Percentiles rank a stretch among this genome's conserved stretches.
Conservation (phyloP, 495 filamentous ascomycete species). For the Elaphomyces granulatus region DNA sequence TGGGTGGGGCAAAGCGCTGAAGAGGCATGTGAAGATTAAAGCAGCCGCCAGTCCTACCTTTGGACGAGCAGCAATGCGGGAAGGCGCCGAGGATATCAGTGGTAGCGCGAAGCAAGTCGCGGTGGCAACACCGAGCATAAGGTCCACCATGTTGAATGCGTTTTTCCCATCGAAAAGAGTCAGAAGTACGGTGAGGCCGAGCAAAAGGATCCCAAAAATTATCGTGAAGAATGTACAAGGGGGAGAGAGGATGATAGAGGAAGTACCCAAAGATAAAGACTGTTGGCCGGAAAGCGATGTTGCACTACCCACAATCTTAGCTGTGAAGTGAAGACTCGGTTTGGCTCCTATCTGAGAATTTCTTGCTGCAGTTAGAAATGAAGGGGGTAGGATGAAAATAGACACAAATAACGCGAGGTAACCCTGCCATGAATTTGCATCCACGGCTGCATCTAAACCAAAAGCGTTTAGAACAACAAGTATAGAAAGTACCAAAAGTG, state of each 20-base stretch:
- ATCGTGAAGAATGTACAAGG: too few species aligned
- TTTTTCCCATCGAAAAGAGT: conserved; percentile 8
- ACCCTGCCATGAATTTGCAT: conserved; percentile 23
- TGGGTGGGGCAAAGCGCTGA: conserved; percentile 24
- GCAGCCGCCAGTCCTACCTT: conserved; percentile 24
- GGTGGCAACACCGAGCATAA: conserved; percentile 15
- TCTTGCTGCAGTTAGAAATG: conserved; percentile 18
- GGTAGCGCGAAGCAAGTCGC: conserved; percentile 20
- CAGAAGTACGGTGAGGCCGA: too few species aligned
- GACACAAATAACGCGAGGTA: conserved; percentile 33
- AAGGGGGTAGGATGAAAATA: conserved; percentile 28
- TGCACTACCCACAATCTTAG: background rate
- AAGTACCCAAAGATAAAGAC: too few species aligned
- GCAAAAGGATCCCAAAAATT: too few species aligned
- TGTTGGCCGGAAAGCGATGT: too few species aligned
- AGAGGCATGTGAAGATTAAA: conserved; percentile 18
- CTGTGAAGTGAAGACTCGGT: background rate
- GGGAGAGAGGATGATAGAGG: too few species aligned
- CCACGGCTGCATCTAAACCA: conserved; percentile 23
- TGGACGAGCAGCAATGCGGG: conserved; percentile 16
- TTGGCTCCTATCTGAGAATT: conserved; percentile 1
- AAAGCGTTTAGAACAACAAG: conserved; percentile 19
- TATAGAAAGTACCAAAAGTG: conserved; percentile 15
- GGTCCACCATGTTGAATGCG: conserved; percentile 12
- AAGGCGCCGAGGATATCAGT: conserved; percentile 14